Percentiles rank a stretch among this genome's conserved stretches.
These are phyloP conservation scores for Globisporangium cederbergense DNA, from an alignment of 352 stramenopile species.

Conservation along the genomic window DNA sequence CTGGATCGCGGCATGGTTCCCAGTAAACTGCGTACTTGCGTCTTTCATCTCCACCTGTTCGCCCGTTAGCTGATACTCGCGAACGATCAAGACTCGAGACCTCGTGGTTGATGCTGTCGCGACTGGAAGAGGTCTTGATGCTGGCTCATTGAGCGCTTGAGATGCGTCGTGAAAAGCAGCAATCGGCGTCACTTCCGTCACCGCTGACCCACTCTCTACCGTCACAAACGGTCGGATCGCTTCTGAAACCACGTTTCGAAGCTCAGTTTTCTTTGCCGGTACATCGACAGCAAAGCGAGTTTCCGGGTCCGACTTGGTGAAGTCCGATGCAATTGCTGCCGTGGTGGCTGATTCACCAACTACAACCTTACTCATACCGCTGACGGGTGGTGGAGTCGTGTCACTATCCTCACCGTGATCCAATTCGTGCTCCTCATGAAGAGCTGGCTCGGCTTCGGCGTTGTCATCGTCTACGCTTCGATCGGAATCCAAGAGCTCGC, in stretches of 20 bases:
- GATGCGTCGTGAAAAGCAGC: neutral
- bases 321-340: neutral
- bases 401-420: neutral
- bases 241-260: neutral
- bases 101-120: slow-evolving; percentile 5
- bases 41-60: slow-evolving; percentile 50
- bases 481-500: slow-evolving; percentile 29
- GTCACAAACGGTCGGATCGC: neutral
- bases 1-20: slow-evolving; percentile 70
- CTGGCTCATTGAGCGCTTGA: neutral
- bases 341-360: neutral
- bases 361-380: neutral
- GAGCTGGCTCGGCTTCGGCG: neutral
- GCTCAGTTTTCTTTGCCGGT: neutral
- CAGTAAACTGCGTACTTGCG: slow-evolving; percentile 66
- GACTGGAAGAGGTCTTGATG: neutral
- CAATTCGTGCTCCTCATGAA: neutral
- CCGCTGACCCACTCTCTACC: neutral
- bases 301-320: neutral
- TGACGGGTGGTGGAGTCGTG: neutral
- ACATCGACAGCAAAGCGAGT: neutral
- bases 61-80: slow-evolving; percentile 29
- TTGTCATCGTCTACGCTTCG: slow-evolving; percentile 1
- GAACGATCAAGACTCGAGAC: slow-evolving; percentile 43
- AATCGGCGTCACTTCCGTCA: neutral